A percentile compares a stretch with the other conserved stretches of the same genome.
Evolutionary conservation across 371 early-diverging fungal genomes (phyloP).

Genomic region (Lichtheimia corymbifera): DNA sequence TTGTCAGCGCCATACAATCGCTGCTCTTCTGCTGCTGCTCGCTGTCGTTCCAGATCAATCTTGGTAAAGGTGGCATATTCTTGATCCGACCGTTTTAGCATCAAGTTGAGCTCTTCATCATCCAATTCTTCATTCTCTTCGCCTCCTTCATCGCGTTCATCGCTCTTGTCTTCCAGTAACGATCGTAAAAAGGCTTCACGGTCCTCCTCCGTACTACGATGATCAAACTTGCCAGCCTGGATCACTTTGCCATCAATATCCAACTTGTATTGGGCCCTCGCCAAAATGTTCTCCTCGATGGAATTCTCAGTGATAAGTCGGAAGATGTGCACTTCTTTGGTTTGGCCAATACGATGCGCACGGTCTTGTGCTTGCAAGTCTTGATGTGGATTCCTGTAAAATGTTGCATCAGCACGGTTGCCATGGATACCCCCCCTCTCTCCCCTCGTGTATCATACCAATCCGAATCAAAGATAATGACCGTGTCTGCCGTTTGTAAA

Average conservation of each 20-base stretch:
- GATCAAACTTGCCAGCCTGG: slow-evolving; percentile 98
- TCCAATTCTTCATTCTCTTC: slow-evolving; percentile 66
- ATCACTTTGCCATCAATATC: slow-evolving; percentile 98
- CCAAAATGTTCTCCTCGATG: slow-evolving; percentile 96
- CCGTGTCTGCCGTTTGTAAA: slow-evolving; percentile 99
- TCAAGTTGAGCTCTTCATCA: slow-evolving; percentile 71
- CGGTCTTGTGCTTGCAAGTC: slow-evolving; percentile 99
- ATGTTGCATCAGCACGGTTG: neutral
- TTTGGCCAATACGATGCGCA: slow-evolving; percentile 99
- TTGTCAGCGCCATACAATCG: slow-evolving; percentile 29
- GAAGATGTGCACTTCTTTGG: slow-evolving; percentile 98
- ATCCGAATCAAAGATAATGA: slow-evolving; percentile 99
- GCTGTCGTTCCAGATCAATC: slow-evolving; percentile 52
- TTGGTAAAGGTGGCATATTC: slow-evolving; percentile 45
- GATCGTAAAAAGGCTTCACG: slow-evolving; percentile 88
- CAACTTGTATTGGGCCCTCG: slow-evolving; percentile 94
- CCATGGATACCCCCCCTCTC: slow-evolving; percentile 7
- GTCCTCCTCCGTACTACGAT: slow-evolving; percentile 92
- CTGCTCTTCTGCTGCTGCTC: slow-evolving; percentile 31
- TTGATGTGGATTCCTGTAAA: slow-evolving; percentile 90
- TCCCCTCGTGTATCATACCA: slow-evolving; percentile 66
- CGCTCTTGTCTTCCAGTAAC: slow-evolving; percentile 73
- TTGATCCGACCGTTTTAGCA: slow-evolving; percentile 48
- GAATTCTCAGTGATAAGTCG: slow-evolving; percentile 95
- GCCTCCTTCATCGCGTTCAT: slow-evolving; percentile 58